These are phyloP conservation scores for Clitocybe nebularis DNA, from an alignment of 1,284 basidiomycete species.

Conservation along the genomic window DNA sequence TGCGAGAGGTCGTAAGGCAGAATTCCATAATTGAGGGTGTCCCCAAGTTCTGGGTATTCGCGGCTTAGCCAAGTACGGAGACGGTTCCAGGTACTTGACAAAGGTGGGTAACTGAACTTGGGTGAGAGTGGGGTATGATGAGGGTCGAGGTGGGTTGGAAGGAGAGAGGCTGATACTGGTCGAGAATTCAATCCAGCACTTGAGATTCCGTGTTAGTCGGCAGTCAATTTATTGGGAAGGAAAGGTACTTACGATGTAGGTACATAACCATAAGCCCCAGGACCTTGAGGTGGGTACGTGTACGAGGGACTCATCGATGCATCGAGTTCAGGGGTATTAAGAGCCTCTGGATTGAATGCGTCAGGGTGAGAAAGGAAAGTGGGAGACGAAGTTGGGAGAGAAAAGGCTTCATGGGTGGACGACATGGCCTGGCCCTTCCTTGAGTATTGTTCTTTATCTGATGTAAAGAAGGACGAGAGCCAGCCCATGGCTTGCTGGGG, in stretches of 20 bases:
- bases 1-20: slow-evolving; percentile 69
- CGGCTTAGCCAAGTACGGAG: slow-evolving; percentile 71
- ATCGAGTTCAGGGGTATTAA: slow-evolving; percentile 45
- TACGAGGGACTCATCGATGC: slow-evolving; percentile 45
- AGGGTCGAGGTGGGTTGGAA: slow-evolving; percentile 60
- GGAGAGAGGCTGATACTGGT: slow-evolving; percentile 51
- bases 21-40: slow-evolving; percentile 87
- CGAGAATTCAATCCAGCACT: slow-evolving; percentile 42
- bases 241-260: slow-evolving; percentile 50
- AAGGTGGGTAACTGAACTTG: slow-evolving; percentile 61
- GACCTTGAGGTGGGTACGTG: slow-evolving; percentile 70
- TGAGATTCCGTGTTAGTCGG: slow-evolving; percentile 8
- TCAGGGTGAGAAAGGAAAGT: slow-evolving; percentile 49
- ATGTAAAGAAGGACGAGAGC: slow-evolving; percentile 60
- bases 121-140: slow-evolving; percentile 40
- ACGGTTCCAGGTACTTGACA: slow-evolving; percentile 76
- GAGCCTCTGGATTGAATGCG: slow-evolving; percentile 51
- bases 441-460: slow-evolving; percentile 40
- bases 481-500: slow-evolving; percentile 65
- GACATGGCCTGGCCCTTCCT: slow-evolving; percentile 61
- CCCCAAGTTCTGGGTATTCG: slow-evolving; percentile 87
- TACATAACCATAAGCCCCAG: slow-evolving; percentile 52
- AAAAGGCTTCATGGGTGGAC: slow-evolving; percentile 76
- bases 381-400: slow-evolving; percentile 69
- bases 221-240: slow-evolving; percentile 8